Base-by-base conservation (phyloP, 768 basidiomycete genomes). In the Phylloporus rhodoxanthus region DNA sequence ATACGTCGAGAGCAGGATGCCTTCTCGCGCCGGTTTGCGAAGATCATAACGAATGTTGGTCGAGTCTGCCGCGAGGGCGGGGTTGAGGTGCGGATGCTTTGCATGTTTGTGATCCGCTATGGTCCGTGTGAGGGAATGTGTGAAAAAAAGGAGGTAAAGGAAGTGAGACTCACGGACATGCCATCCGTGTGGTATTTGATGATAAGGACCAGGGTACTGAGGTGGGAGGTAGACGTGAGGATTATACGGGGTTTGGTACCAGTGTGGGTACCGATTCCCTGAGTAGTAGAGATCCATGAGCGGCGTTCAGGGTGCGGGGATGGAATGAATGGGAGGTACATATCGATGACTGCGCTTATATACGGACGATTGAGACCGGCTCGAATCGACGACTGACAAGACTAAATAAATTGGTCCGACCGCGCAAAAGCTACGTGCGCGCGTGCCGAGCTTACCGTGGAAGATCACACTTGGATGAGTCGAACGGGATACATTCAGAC, bases 71-170 rank as follows among this genome's bases (percentile, higher is more conserved):
- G 78, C 81, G 13, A 84, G 73, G 20, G 70, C 69, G 2, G 79
- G 77, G 58, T 82, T 75, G 17, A 83, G 62, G 30, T 62, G 68
- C n/a, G 80, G 75, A 59, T 76, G 74, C 63, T 75, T 75, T 1
- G 76, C 67, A 44, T 58, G 55, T 1, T 41, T 4, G 40, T 34
- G 63, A 37, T 64, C 51, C 15, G 40, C 67, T 67, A 41, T 10
- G 6, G 21, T 19, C 19, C 2, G 32, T 33, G 32, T 6, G 32
- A 17, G 4, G 17, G 15, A 17, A 14, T 15, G 26, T 10, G 20
- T 41, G 43, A 42, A 29, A 26, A n/a, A 36, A 19, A 13, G 23
- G 20, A 36, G 4, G 37, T 14, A 13, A 3, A 26, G n/a, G 17
- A 21, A 19, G 4, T 17, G 2, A 21, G 13, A 33, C 54, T 28